Conservation (phyloP, 257 asterid species). For the Agastache rugosa region DNA sequence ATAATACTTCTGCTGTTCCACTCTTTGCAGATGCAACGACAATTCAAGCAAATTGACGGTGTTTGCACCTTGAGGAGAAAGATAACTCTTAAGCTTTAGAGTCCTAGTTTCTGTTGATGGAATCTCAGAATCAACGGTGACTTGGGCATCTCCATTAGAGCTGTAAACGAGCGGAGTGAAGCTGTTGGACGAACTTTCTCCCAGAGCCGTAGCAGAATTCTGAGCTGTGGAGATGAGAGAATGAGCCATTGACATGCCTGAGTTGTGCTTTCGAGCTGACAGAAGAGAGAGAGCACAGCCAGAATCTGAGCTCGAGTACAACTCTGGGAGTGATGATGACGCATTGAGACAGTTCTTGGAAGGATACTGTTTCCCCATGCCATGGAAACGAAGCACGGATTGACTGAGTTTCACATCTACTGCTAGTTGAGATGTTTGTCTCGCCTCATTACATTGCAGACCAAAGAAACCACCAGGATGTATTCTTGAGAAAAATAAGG, state of each 20-base stretch:
- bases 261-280: constrained; percentile 59
- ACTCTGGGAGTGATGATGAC: constrained; percentile 36
- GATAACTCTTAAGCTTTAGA: constrained; percentile 13
- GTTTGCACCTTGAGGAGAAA: constrained; percentile 37
- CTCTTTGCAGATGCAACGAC: constrained; percentile 66
- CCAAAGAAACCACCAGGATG: constrained; percentile 46
- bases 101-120: constrained; percentile 24
- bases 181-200: constrained; percentile 3
- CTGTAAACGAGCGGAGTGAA: background rate
- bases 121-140: constrained; percentile 3
- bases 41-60: constrained; percentile 59
- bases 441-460: constrained; percentile 40
- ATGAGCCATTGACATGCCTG: constrained; percentile 30
- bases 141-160: background rate
- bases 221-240: constrained; percentile 27
- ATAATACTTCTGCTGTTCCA: constrained; percentile 56
- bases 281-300: constrained; percentile 83
- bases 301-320: constrained; percentile 43
- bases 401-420: constrained; percentile 33
- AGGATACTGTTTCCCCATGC: constrained; percentile 34
- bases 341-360: constrained; percentile 32
- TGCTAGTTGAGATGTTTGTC: constrained; percentile 31
- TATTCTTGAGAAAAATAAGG: constrained; percentile 47
- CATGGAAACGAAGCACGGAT: constrained; percentile 31
- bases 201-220: constrained; percentile 21